Percentiles rank a stretch among this genome's conserved stretches.
Evolutionary conservation across 305 asterid genomes (phyloP).

Genomic region (Fraxinus velutina): DNA sequence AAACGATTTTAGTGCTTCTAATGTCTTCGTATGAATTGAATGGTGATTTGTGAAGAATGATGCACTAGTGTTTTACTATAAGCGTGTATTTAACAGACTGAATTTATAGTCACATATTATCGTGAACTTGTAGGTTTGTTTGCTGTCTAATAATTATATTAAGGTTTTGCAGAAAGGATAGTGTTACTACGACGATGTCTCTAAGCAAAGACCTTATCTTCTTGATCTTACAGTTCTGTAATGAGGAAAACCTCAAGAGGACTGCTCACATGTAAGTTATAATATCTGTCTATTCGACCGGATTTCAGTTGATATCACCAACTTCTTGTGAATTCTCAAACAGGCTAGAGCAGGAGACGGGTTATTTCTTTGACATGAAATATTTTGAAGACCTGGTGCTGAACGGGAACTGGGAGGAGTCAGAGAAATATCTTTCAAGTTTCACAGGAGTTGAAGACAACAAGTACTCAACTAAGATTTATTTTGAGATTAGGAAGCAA

Average conservation of each 20-base stretch:
- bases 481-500: slow-evolving; percentile 75
- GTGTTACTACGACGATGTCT: slow-evolving; percentile 29
- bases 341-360: slow-evolving; percentile 78
- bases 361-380: slow-evolving; percentile 54
- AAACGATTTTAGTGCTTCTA: neutral
- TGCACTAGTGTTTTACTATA: neutral
- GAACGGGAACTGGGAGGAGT: slow-evolving; percentile 54
- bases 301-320: neutral
- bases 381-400: slow-evolving; percentile 56
- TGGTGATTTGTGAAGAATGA: neutral
- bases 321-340: neutral
- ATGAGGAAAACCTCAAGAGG: slow-evolving; percentile 58
- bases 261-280: slow-evolving; percentile 64
- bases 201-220: slow-evolving; percentile 59
- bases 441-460: slow-evolving; percentile 48
- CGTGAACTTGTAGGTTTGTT: neutral
- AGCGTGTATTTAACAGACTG: neutral
- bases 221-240: slow-evolving; percentile 65
- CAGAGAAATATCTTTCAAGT: slow-evolving; percentile 55
- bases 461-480: slow-evolving; percentile 56
- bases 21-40: neutral
- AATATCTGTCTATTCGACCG: neutral
- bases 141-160: slow-evolving; percentile 10
- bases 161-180: slow-evolving; percentile 7
- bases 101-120: neutral